Conservation (phyloP, 2,329 filamentous ascomycete species). For the Fusarium scirpi region DNA sequence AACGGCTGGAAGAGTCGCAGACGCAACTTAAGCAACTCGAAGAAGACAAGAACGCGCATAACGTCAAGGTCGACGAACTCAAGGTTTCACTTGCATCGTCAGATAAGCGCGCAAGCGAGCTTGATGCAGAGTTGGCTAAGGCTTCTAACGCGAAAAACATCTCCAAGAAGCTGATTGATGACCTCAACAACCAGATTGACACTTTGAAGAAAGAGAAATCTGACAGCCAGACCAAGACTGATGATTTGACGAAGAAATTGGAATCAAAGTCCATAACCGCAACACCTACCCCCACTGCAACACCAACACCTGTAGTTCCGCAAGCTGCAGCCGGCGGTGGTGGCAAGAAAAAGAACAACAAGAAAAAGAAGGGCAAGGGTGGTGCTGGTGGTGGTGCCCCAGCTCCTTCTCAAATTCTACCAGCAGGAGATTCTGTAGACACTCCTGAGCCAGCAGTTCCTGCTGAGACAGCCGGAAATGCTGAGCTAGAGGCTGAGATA, state of each 20-base stretch:
- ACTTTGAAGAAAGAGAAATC: slow-evolving; percentile 51
- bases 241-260: slow-evolving; percentile 60
- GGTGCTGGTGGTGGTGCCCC: slow-evolving; percentile 61
- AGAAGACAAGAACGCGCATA: slow-evolving; percentile 50
- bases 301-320: slow-evolving; percentile 43
- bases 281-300: slow-evolving; percentile 32
- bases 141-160: slow-evolving; percentile 54
- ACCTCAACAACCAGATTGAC: slow-evolving; percentile 54
- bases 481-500: slow-evolving; percentile 62
- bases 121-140: slow-evolving; percentile 58
- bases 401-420: slow-evolving; percentile 47
- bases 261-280: slow-evolving; percentile 43
- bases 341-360: slow-evolving; percentile 73
- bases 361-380: slow-evolving; percentile 90
- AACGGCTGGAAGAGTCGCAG: slow-evolving; percentile 59
- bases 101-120: slow-evolving; percentile 51
- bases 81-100: slow-evolving; percentile 52
- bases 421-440: slow-evolving; percentile 53
- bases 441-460: slow-evolving; percentile 52
- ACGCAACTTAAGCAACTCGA: slow-evolving; percentile 60
- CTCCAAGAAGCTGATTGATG: slow-evolving; percentile 57
- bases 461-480: slow-evolving; percentile 47
- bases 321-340: slow-evolving; percentile 45
- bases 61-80: slow-evolving; percentile 53
- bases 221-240: slow-evolving; percentile 50